Conservation (phyloP, 192 early-diverging fungal genomes). For the Coemansia sp. region DNA sequence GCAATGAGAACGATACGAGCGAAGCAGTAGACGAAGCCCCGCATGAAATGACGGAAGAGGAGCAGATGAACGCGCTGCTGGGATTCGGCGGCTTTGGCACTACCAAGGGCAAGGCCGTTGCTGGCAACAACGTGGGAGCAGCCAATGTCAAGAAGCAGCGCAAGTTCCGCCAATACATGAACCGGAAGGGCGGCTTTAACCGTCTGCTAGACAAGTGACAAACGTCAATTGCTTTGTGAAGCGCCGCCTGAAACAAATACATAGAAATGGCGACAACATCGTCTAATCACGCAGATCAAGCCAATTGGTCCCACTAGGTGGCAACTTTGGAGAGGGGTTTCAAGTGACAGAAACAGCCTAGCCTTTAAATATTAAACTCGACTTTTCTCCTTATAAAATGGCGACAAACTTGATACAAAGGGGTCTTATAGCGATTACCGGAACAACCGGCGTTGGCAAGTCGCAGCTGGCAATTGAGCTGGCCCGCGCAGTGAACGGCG, state of each 20-base stretch:
- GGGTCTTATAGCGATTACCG: constrained; percentile 64
- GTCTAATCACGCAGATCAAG: too few relatives aligned
- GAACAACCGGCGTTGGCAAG: constrained; percentile 97
- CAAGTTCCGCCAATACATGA: constrained; percentile 93
- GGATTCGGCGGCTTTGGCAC: constrained; percentile 87
- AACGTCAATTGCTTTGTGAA: background rate
- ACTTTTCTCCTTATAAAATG: background rate
- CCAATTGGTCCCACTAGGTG: too few relatives aligned
- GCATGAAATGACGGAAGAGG: constrained; percentile 55
- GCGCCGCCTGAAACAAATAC: too few relatives aligned
- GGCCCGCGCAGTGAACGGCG: constrained; percentile 74
- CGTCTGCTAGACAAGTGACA: constrained; percentile 38
- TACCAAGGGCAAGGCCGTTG: constrained; percentile 77
- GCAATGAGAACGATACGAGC: background rate
- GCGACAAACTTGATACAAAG: constrained; percentile 24
- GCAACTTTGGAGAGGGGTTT: too few relatives aligned
- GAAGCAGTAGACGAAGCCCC: background rate
- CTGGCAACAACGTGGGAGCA: constrained; percentile 67
- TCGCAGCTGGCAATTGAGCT: constrained; percentile 89
- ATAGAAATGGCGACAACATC: too few relatives aligned
- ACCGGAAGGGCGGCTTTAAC: constrained; percentile 88
- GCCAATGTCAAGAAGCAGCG: constrained; percentile 84
- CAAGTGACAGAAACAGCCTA: background rate
- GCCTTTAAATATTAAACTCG: background rate
- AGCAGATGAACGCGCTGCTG: constrained; percentile 80